Evolutionary conservation across 192 early-diverging fungal genomes (phyloP), one percentile per base, ranked within the genome.

Genomic region (Coemansia sp.): DNA sequence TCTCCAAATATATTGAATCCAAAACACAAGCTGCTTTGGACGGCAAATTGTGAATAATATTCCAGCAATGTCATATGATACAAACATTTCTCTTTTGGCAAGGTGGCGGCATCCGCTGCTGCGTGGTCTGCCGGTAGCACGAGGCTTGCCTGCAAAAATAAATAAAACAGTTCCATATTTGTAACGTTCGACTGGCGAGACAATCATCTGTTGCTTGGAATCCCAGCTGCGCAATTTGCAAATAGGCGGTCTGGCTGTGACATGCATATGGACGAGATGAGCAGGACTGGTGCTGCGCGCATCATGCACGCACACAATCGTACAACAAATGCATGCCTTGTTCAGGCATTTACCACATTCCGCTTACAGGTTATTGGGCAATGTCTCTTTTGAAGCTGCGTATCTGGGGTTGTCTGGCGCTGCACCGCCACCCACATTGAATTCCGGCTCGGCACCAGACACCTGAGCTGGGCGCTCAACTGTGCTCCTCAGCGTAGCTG

Each of bases 301-400:
- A 19, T 21, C 47, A 49, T 49, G 47, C 47, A 49, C 47, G 14
- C 43, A 6, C 47, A 49, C 47, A 49, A 49, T 49, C 47, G 47
- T 19, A 6, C 19, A 49, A 43, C 16, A n/a, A 4, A 16, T 43
- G 10, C 16, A 0, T 14, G 47, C 5, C 47, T 49, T 22, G 47
- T 49, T 49, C 47, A 49, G 16, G 47, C n/a, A 49, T 49, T 7
- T 49, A 19, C n/a, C n/a, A 49, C 47, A 49, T 49, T 17, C 47
- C n/a, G 17, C n/a, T 19, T 7, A 43, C 12, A 43, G 41, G 8
- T n/a, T 43, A 11, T 43, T 43, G 41, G 16, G 16, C 41, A 43
- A 43, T 43, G 10, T n/a, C 12, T 43, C 12, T 43, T 43, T 43
- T 43, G 16, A 43, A n/a, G 41, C 41, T 16, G 41, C 41, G 14